A percentile compares a stretch with the other conserved stretches of the same genome.
Evolutionary conservation across 2,329 filamentous ascomycete genomes (phyloP).

Genomic region (Fusarium chaquense): DNA sequence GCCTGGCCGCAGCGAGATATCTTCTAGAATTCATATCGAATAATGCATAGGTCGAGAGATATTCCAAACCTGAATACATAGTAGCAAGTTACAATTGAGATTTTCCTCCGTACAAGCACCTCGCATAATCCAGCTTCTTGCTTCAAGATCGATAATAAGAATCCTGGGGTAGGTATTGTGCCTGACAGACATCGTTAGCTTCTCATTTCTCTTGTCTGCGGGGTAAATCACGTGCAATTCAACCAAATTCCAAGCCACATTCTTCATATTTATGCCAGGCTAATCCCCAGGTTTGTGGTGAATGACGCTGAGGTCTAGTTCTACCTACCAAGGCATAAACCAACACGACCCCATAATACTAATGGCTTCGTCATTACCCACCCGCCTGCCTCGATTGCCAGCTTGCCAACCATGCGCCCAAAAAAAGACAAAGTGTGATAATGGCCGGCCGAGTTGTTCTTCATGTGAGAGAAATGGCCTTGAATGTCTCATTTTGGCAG

Average conservation of each 20-base stretch:
- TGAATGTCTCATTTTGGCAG: conserved; percentile 4
- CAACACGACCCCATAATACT: background rate
- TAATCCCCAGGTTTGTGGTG: background rate
- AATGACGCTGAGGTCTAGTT: background rate
- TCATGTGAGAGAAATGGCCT: conserved; percentile 1
- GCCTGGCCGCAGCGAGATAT: conserved; percentile 43
- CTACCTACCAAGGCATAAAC: rapidly evolving
- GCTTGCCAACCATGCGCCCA: conserved; percentile 26
- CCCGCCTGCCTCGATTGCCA: conserved; percentile 15
- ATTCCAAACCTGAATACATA: no score
- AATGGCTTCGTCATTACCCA: background rate
- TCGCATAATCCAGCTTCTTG: no score
- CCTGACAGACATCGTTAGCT: no score
- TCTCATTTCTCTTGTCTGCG: background rate
- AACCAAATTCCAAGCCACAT: no score
- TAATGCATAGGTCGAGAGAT: background rate
- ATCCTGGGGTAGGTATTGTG: no score
- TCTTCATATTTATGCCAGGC: background rate
- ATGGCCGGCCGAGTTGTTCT: conserved; percentile 16
- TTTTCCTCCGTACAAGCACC: no score
- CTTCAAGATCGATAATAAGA: no score
- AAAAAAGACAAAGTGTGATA: conserved; percentile 33
- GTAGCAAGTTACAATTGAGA: no score
- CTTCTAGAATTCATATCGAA: conserved; percentile 39
- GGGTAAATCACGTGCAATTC: background rate